These are phyloP conservation scores for Hanseniaspora uvarum DNA, from an alignment of 1,139 yeast genomes.

Conservation along the genomic window DNA sequence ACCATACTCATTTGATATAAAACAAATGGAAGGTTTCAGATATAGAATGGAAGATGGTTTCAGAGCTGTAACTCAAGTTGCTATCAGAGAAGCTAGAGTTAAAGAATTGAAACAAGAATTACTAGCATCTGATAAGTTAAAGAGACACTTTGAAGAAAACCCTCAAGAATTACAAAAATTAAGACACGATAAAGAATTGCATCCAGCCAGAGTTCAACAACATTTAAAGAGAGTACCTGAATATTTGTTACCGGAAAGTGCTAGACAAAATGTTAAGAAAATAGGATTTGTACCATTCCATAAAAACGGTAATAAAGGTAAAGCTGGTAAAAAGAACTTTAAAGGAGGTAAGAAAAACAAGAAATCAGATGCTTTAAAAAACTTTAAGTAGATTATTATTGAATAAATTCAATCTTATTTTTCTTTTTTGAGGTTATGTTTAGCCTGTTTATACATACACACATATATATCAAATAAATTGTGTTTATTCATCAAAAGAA, in stretches of 20 bases:
- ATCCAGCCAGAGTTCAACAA: conserved; percentile 69
- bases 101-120: conserved; percentile 83
- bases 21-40: conserved; percentile 89
- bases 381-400: conserved; percentile 33
- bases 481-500: background rate
- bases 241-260: conserved; percentile 74
- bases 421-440: background rate
- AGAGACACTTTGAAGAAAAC: conserved; percentile 92
- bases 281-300: conserved; percentile 72
- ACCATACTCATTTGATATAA: conserved; percentile 86
- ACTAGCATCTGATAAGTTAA: conserved; percentile 77
- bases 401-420: background rate
- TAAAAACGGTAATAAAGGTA: conserved; percentile 42
- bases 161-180: conserved; percentile 87
- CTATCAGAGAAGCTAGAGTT: conserved; percentile 87
- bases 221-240: conserved; percentile 90
- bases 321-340: conserved; percentile 33
- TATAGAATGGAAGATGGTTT: conserved; percentile 97
- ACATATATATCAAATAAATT: background rate
- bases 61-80: conserved; percentile 81
- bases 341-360: conserved; percentile 30
- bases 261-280: conserved; percentile 48
- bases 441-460: background rate
- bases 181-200: conserved; percentile 84
- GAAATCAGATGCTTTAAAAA: conserved; percentile 65